phyloP scores from a whole-genome alignment of 306 rosid species.

The cucumber (Cucumis sativus) region DNA sequence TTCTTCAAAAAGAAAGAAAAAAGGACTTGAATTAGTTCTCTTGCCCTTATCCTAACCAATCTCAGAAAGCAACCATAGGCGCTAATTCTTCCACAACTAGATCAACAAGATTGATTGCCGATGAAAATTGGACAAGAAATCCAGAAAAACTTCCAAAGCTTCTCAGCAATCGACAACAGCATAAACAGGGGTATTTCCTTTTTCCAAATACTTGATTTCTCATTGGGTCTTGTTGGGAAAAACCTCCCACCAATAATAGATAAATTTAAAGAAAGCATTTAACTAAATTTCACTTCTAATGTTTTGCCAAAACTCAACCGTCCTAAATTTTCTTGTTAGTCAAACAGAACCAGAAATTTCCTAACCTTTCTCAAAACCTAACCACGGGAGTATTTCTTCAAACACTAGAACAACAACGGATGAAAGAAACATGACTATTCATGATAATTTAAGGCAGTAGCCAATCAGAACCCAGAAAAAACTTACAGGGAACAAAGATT shows the following conservation, averaged over 20 bases:
- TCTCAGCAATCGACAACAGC: conserved; percentile 11
- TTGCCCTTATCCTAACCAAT: conserved; percentile 2
- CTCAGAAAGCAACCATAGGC: conserved; percentile 33
- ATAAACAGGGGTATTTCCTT: not conserved
- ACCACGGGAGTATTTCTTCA: too few relatives aligned
- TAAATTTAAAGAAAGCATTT: too few relatives aligned
- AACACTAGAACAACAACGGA: not conserved
- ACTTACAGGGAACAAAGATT: conserved; percentile 82
- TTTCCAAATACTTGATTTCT: not conserved
- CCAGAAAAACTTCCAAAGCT: conserved; percentile 18
- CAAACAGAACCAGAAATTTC: conserved; percentile 23
- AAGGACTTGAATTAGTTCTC: conserved; percentile 14
- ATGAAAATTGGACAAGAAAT: not conserved
- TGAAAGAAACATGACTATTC: not conserved
- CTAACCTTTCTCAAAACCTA: conserved; percentile 23
- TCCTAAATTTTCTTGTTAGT: not conserved
- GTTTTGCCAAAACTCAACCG: too few relatives aligned
- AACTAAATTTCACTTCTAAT: too few relatives aligned
- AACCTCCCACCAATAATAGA: too few relatives aligned
- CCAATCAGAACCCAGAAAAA: conserved; percentile 8
- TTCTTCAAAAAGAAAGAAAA: not conserved
- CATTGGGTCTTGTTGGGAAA: not conserved
- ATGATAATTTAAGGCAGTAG: not conserved
- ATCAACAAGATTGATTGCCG: not conserved
- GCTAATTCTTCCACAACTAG: not conserved